Evolutionary conservation across 2,329 filamentous ascomycete species (phyloP), one percentile per base, ranked within the genome.

Genomic region (Aspergillus amoenus): DNA sequence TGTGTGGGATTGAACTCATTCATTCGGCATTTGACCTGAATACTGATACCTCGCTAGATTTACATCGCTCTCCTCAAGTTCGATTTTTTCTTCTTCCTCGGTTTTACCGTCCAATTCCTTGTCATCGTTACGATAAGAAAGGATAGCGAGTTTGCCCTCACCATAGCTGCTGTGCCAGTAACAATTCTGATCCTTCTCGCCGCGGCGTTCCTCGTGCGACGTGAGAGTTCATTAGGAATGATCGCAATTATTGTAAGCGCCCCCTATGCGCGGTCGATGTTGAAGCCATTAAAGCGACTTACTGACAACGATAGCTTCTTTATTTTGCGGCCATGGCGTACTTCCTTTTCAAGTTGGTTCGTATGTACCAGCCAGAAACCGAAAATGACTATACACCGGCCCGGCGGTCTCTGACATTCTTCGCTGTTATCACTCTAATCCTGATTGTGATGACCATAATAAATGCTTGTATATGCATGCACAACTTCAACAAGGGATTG

Each of bases 71-170:
- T 99, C 11, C 84, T 99, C 64, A 99, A 99, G 77, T 99, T 99
- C 74, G 94, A 99, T 78, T 97, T 99, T 78, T 99, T 99, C 86
- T 97, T 99, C 82, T 99, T 99, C 82, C 86, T 99, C 50, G 94
- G 93, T 54, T 99, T 99, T 75, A 97, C 94, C 6, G 91, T 99
- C 46, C 94, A 99, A 72, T 99, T 99, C 75, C 84, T 97, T 53
- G 93, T 99, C 66, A 89, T 97, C 58, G 92, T 99, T 58, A 88
- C 85, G 44, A 83, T 84, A 62, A 82, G 81, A 24, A 82, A 83
- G 47, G 84, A 88, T 61, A 80, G 86, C 67, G 94, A 99, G 74
- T 91, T 94, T 67, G 89, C 84, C 54, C 81, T 97, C 52, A 99
- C 95, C 7, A 87, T 94, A 47, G 90, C 88, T 60, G 94, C 93